A percentile compares a stretch with the other conserved stretches of the same genome.
phyloP scores from a whole-genome alignment of 2,329 filamentous ascomycete genomes.

The Penicillium sp. region DNA sequence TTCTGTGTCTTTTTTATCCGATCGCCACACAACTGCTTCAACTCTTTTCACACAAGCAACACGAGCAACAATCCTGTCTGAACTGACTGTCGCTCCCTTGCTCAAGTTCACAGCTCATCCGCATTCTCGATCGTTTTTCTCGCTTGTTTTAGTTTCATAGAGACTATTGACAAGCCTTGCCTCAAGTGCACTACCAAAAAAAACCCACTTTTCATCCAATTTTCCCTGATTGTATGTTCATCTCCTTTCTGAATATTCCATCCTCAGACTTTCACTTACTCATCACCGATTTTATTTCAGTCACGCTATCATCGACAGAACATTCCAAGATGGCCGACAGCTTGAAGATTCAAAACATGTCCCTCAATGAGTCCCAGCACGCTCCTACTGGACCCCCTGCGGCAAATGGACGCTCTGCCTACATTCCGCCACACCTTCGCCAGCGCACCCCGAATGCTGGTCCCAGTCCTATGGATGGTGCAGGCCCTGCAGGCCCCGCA shows the following conservation, averaged over 20 bases:
- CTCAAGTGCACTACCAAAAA: neutral
- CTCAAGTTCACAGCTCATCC: neutral
- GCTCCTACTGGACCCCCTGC: conserved; percentile 37
- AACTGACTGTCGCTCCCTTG: conserved; percentile 22
- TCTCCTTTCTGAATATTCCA: neutral
- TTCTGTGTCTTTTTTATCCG: conserved; percentile 18
- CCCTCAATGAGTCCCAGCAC: conserved; percentile 61
- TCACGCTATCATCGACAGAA: neutral
- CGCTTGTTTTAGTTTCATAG: conserved; percentile 1
- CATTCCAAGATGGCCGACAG: conserved; percentile 33
- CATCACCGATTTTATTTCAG: neutral
- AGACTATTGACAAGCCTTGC: conserved; percentile 4
- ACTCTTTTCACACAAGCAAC: conserved; percentile 13
- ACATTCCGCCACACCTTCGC: conserved; percentile 64
- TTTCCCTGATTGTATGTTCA: neutral
- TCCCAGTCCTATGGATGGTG: conserved; percentile 36
- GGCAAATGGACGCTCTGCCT: conserved; percentile 53
- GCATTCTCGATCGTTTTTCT: neutral
- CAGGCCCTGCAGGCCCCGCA: conserved; percentile 18
- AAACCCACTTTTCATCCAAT: neutral
- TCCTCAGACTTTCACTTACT: neutral
- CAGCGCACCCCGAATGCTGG: conserved; percentile 23
- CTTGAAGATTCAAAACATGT: conserved; percentile 38
- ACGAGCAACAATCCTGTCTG: conserved; percentile 8
- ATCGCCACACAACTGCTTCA: conserved; percentile 20